A percentile compares a stretch with the other conserved stretches of the same genome.
Evolutionary conservation across 179 eudicot species (phyloP).

Genomic region (Camellia oleifera): DNA sequence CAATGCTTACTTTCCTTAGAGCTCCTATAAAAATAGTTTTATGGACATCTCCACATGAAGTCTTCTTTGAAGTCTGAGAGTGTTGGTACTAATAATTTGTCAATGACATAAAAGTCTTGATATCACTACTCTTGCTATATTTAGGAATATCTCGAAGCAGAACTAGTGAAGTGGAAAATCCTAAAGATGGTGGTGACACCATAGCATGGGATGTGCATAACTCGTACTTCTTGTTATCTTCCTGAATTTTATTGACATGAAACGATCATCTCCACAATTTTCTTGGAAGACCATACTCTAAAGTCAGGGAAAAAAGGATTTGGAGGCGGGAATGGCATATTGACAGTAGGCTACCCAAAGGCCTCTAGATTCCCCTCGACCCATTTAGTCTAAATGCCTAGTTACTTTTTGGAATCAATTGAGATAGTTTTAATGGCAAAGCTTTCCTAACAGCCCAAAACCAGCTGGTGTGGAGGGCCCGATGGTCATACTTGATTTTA

Average conservation of each 20-base stretch:
- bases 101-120: too few relatives aligned
- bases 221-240: not conserved
- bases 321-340: not conserved
- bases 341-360: not conserved
- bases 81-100: too few relatives aligned
- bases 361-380: not conserved
- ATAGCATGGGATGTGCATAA: not conserved
- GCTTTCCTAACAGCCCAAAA: not conserved
- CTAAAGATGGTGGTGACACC: not conserved
- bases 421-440: too few relatives aligned
- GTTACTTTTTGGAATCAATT: too few relatives aligned
- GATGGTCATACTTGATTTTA: not conserved
- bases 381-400: not conserved
- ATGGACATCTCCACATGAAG: too few relatives aligned
- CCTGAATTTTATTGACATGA: not conserved
- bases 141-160: not conserved
- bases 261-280: not conserved
- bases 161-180: not conserved
- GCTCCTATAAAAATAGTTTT: not conserved
- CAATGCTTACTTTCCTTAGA: not conserved
- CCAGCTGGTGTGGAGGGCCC: not conserved
- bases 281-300: too few relatives aligned
- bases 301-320: too few relatives aligned
- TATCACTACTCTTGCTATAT: too few relatives aligned
- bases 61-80: too few relatives aligned